Evolutionary conservation across 139 green algal species (phyloP), one percentile per base, ranked within the genome.

Genomic region (Pleodorina starrii): DNA sequence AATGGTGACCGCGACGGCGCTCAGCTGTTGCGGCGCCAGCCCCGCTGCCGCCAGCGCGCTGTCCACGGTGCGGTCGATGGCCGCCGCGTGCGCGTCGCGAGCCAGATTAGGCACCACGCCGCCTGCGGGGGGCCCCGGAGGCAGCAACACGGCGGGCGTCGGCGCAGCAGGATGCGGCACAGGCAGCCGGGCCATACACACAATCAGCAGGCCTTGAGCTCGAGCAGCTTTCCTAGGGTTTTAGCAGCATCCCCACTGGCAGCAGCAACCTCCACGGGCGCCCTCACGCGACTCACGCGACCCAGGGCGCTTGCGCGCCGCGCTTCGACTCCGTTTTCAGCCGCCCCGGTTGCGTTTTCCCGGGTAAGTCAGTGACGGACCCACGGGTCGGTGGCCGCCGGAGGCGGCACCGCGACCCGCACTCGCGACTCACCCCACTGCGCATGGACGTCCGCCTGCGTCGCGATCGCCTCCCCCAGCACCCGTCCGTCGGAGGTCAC

Each of bases 41-140:
- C 92, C 84, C n/a, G 94, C 96, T 7, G 91, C 25, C 23, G 35
- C 16, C 35, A 99, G 91, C 5, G 96, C 96, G 23, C 91, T 54
- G 5, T 92, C 91, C 42, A 99, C 96, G n/a, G 96, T 93, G 0
- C 79, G 68, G 87, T 99, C 96, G n/a, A 99, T 99, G 43, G 97
- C 98, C 0, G 92, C 94, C 48, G 92, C 85, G 90, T 99, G 98
- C 38, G 97, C 98, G 82, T 97, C 93, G 77, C 95, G 91, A 2
- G 98, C 98, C 35, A 99, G 90, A 19, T 93, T 96, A 14, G 98
- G 98, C 12, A 99, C 98, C 11, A 99, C 98, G 3, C 98, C 98
- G 29, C 98, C 91, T 94, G 88, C 14, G n/a, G 17, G 17, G 42
- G 5, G n/a, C 6, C 35, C 73, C 19, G 44, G 44, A 27, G 21